Evolutionary conservation across 352 stramenopile species (phyloP), one percentile per base, ranked within the genome.

Genomic region (Phytophthora fragariaefolia): DNA sequence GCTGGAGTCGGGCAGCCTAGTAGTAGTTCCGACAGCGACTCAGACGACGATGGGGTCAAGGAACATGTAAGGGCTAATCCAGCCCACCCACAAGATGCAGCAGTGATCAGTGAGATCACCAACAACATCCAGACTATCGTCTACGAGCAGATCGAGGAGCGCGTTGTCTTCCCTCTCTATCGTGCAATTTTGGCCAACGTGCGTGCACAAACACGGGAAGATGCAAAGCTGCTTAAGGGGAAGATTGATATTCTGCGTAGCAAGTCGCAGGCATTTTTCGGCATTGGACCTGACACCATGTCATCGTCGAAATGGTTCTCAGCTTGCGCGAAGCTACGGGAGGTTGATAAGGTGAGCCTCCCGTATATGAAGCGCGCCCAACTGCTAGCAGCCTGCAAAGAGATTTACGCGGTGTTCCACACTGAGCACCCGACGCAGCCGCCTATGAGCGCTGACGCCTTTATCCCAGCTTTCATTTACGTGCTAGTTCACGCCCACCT

Each of bases 381-480:
- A 42, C 66, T 96, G 27, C 71, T 96, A 10, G 73, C 73, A 4
- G 79, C 83, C 2, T 92, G 85, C 62, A 93, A 96, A 58, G 84
- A 93, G 60, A 96, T 96, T 56, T 96, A 96, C 66, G 74, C 58
- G 6, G 70, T 92, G 9, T 93, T 85, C 30, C 82, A 93, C 58
- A 69, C 59, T 0, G 88, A 96, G 55, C 86, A 95, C 36, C 82
- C 83, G 2, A 77, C 54, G 2, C 86, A 91, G 38, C 43, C 83
- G n/a, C 85, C 87, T 20, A 95, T 96, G 86, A 94, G 76, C 38
- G 88, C 86, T 17, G 88, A 96, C 60, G 85, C 91, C 12, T 96
- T 96, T 38, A 95, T 96, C 28, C 88, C 88, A 8, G 87, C 83
- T 3, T 96, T 96, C 69, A 96, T 96, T 53, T 96, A 89, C 75